These are phyloP conservation scores for Aureobasidium vineae DNA, from an alignment of 2,329 filamentous ascomycete species.

Conservation along the genomic window DNA sequence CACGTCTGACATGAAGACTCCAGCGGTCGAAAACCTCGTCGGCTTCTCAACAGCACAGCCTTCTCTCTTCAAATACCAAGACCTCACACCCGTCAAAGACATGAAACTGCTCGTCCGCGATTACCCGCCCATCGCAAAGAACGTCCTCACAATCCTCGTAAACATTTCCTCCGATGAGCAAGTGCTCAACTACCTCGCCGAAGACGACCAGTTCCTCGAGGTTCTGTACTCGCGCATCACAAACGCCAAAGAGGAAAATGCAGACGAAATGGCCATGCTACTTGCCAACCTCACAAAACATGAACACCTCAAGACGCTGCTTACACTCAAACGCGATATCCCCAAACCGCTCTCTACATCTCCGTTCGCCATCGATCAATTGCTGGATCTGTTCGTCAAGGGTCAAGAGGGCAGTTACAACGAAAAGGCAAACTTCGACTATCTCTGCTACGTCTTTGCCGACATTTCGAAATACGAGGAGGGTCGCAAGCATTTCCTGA, in stretches of 20 bases:
- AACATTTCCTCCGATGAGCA: slow-evolving; percentile 78
- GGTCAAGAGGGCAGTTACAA: slow-evolving; percentile 81
- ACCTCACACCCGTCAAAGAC: slow-evolving; percentile 76
- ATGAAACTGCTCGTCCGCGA: slow-evolving; percentile 84
- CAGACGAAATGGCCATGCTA: slow-evolving; percentile 84
- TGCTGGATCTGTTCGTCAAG: slow-evolving; percentile 95
- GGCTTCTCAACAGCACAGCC: slow-evolving; percentile 77
- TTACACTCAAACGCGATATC: slow-evolving; percentile 64
- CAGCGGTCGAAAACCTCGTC: slow-evolving; percentile 81
- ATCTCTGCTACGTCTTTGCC: slow-evolving; percentile 90
- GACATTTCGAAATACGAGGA: slow-evolving; percentile 76
- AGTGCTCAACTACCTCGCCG: slow-evolving; percentile 68
- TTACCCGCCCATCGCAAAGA: slow-evolving; percentile 86
- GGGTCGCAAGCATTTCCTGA: slow-evolving; percentile 55
- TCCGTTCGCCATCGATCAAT: slow-evolving; percentile 75
- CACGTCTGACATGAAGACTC: not conserved
- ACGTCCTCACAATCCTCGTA: slow-evolving; percentile 86
- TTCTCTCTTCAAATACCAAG: slow-evolving; percentile 76
- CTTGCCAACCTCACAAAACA: slow-evolving; percentile 88
- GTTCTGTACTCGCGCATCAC: slow-evolving; percentile 70
- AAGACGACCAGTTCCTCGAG: slow-evolving; percentile 79
- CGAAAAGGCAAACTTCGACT: slow-evolving; percentile 82
- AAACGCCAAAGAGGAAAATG: slow-evolving; percentile 71
- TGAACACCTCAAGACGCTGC: slow-evolving; percentile 66
- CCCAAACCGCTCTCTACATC: slow-evolving; percentile 71